Evolutionary conservation across 1,284 basidiomycete species (phyloP), one percentile per base, ranked within the genome.

Genomic region (Ganoderma sp.): DNA sequence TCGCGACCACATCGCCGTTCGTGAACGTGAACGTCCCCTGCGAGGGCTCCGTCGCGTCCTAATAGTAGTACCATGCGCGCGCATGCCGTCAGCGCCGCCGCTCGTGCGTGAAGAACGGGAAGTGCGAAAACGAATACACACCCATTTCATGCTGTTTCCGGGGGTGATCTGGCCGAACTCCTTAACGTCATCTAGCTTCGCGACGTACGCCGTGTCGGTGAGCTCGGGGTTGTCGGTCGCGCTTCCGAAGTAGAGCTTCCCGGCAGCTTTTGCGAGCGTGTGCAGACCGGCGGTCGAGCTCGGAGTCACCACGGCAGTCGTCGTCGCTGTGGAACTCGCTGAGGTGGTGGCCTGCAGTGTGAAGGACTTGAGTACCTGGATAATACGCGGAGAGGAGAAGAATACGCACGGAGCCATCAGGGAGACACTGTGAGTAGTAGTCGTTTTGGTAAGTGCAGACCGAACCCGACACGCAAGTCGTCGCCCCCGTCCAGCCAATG

Each of bases 141-240:
- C 85, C 86, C 86, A 87, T 82, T 87, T 87, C 85, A 87, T 84
- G 69, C 82, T 84, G 74, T 87, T 87, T 9, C 81, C 85, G 5
- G 86, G 81, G 3, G 87, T 88, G 56, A 87, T 78, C 69, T 86
- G 84, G 41, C 80, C 81, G 69, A 88, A 88, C 66, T 84, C 80
- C 5, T 75, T 75, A 45, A 75, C 80, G 72, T 87, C 81, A 68
- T 79, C 79, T 65, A 87, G 77, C 67, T 78, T 78, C 12, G 74
- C 68, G 54, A 82, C 78, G 73, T 88, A 89, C 9, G 84, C 72
- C 0, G 77, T 71, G 71, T 89, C 84, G 5, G 75, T 81, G 45
- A 88, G 77, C 74, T 88, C 86, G 2, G 81, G 80, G 74, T 88
- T 88, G 76, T 87, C 86, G 0, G 87, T 88, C 10, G 87, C 87